Evolutionary conservation across 176 grass and related monocot genomes (phyloP), one percentile per base, ranked within the genome.

Genomic region (Cenchrus fungigraminus): DNA sequence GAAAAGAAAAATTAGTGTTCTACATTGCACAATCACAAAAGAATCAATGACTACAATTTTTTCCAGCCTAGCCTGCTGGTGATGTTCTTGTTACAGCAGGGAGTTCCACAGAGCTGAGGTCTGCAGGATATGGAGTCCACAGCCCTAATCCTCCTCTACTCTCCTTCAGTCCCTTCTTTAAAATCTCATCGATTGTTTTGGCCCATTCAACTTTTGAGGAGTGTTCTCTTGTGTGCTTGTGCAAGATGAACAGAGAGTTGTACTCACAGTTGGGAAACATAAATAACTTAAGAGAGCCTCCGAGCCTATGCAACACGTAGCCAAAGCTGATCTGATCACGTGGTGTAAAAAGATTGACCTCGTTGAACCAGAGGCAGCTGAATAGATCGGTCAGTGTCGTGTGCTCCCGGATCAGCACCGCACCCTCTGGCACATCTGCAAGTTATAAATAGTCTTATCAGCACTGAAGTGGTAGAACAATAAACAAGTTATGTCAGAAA

Each of bases 241-340:
- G 93, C 86, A 99, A 56, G 72, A 99, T 62, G 84, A 99, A 99
- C 80, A 99, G 63, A 2, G 97, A 96, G 71, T 99, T 99, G 81
- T 99, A 96, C 79, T 99, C 97, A 22, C 97, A 99, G 89, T 99
- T 99, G 61, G 97, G 97, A 47, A 99, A 99, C 97, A 99, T 99
- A 84, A 94, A 96, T 71, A 99, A 89, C 20, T 86, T 94, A 12
- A 94, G 93, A 46, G 86, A 80, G 9, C 85, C 80, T 54, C 89
- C 84, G 0, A 96, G 80, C 82, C 86, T 86, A 61, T 96, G 82
- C 77, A 71, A 82, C 79, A 94, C 91, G 8, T 99, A 96, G 12
- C 97, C 97, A 62, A 99, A 99, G 90, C 97, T 99, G 70, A 99
- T 90, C 86, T 99, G 97, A 83, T 99, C 97, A 20, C 97, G 78